Evolutionary conservation across 2,329 filamentous ascomycete species (phyloP), one percentile per base, ranked within the genome.

Genomic region (Penicillium sp.): DNA sequence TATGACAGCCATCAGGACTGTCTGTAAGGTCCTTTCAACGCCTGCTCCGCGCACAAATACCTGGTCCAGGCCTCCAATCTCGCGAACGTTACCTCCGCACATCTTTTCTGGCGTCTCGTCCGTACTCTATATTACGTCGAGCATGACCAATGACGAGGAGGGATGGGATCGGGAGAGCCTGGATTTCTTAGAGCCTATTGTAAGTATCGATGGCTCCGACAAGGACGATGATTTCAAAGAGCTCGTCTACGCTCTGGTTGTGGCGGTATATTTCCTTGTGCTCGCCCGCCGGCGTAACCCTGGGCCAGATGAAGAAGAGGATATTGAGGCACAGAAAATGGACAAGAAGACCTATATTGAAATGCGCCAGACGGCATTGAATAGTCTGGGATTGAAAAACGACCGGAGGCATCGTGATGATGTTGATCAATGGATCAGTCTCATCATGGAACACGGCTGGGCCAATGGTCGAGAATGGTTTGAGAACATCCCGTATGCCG

Each of bases 31-130:
- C 19, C 76, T 89, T 9, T 75, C 77, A 1, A 80, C 83, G 0
- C 77, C 80, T 6, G 66, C 69, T 28, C 64, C 68, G 6, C 61
- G 64, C 13, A 68, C 64, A 49, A 67, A 61, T 27, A 61, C 65
- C 18, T 66, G 62, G 62, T 71, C 69, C 9, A 64, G 68, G 8
- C 67, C 67, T 18, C 63, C 68, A 8, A 65, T 72, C 3, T 72
- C 70, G 1, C 58, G 65, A 25, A 76, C 75, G 3, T 78, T 90
- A 3, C 82, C 81, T 0, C 86, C 87, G 0, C 87, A 89, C 46
- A 79, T 95, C 0, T 80, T 88, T 41, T 85, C 88, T 0, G 89
- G 88, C 1, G 77, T 90, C 43, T 85, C 74, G 22, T 77, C 74
- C 3, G 86, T 74, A 71, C 60, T 79, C 38, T 82, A 80, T 31